Evolutionary conservation across 345 rosid species (phyloP), one percentile per base, ranked within the genome.

Genomic region (Citrus hindsii): DNA sequence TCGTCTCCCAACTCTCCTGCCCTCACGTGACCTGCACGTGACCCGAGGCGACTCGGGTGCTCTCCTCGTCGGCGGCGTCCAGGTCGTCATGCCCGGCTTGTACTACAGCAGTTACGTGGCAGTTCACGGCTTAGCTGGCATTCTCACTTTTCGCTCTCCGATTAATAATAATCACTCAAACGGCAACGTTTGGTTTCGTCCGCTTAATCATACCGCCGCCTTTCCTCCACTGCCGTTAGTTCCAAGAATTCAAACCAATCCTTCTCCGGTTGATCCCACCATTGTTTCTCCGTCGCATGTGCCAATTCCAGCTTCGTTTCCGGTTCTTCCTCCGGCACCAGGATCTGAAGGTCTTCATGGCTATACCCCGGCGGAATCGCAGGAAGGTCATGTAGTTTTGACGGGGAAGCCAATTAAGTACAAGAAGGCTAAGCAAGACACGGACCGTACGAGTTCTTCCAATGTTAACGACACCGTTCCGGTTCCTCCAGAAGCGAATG

Each of bases 91-190:
- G 70, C 88, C 88, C n/a, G 83, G 84, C 68, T 35, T 88, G 71
- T 86, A 77, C 82, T 84, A 84, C 61, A 78, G 87, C 69, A 69
- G 53, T 28, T 61, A 86, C 69, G 67, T 88, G 24, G 83, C 89
- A 6, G 88, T 86, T 4, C 87, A 88, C 19, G 89, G 87, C 19
- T 83, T 88, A 60, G 79, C 79, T 3, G 85, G 80, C 37, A 61
- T 61, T 61, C 38, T 74, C 40, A 61, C 58, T 38, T 40, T 61
- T 8, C 58, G 77, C 32, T 74, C 53, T 30, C 56, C 67, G 5
- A 40, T n/a, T 10, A 22, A 27, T 69, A 40, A 5, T 38, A 35
- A 27, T 69, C 73, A 24, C n/a, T 30, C 27, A 16, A 68, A 42
- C 22, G 5, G 12, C 7, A 68, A 28, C 60, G 6, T 21, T 46